Evolutionary conservation across 805 yeast genomes (phyloP), one percentile per base, ranked within the genome.

Genomic region (Wickerhamiella parazyma): DNA sequence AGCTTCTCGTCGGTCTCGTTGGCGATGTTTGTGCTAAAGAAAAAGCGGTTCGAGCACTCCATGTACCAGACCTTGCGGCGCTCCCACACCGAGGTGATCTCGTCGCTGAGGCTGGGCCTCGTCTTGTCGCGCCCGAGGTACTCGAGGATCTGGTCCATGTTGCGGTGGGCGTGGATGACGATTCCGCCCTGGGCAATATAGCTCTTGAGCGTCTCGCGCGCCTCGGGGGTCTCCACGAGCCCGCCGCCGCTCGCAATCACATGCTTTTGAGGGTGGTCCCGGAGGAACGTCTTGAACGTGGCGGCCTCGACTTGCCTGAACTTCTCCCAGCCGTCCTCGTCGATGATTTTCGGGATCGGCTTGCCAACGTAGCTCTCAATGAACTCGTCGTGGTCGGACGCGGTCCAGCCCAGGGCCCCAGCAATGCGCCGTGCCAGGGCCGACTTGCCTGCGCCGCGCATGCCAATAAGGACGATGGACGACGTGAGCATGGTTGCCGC

Each of bases 361-460:
- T 55, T 57, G 14, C 70, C 69, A 26, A 64, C 55, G 41, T 65
- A 64, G 38, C 69, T 64, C 54, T 82, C 95, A 48, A 89, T 72
- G 20, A 71, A 69, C 10, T 68, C 66, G 59, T 91, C 99, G 47
- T 89, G 63, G 56, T 91, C 99, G 31, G 83, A 57, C 44, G 80
- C 70, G 36, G 63, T 59, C 51, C 59, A 48, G 17, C 83, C 87
- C 45, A 84, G 64, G 26, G 72, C 68, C 22, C 71, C 62, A 7
- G 94, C 78, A 52, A 82, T 75, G 79, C 94, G 80, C 49, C 73
- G 70, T 34, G 95, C 78, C 54, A 86, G 70, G 1, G 94, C 80
- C 3, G 94, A 75, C 63, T 91, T 91, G 17, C 98, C 98, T 18
- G 95, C 94, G 16, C 95, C 98, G 60, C 98, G 75, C 98, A 91